Evolutionary conservation across 306 rosid species (phyloP).

Genomic region (Inga laurina): DNA sequence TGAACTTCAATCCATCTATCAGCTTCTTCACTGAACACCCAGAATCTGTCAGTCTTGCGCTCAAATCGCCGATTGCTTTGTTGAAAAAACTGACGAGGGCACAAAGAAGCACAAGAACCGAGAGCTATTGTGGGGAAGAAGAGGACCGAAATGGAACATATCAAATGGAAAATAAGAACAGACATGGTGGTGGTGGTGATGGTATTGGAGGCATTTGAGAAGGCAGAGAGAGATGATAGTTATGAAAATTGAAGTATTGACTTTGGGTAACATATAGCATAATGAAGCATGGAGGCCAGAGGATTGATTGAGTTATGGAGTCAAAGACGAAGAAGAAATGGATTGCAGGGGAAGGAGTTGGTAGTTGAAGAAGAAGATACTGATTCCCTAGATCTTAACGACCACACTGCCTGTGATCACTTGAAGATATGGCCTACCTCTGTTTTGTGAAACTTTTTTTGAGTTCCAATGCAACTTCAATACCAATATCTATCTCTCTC

Average conservation of each 20-base stretch:
- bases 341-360: slow-evolving; percentile 28
- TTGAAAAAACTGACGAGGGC: slow-evolving; percentile 52
- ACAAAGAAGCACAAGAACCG: slow-evolving; percentile 57
- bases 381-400: slow-evolving; percentile 35
- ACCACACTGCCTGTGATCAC: not conserved
- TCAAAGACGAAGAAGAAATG: slow-evolving; percentile 26
- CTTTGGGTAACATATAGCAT: slow-evolving; percentile 19
- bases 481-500: not conserved
- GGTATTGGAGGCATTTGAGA: slow-evolving; percentile 30
- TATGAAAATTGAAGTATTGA: slow-evolving; percentile 27
- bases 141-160: slow-evolving; percentile 1
- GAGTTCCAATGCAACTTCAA: not conserved
- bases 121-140: not conserved
- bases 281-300: slow-evolving; percentile 41
- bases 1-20: slow-evolving; percentile 80
- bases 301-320: not conserved
- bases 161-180: slow-evolving; percentile 34
- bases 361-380: slow-evolving; percentile 35
- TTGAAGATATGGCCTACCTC: not conserved
- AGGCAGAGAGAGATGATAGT: slow-evolving; percentile 29
- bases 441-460: not conserved
- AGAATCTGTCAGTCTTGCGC: slow-evolving; percentile 79
- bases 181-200: slow-evolving; percentile 55
- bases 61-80: slow-evolving; percentile 50
- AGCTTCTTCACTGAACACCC: slow-evolving; percentile 73